These are phyloP conservation scores for Chalciporus piperatoides DNA, from an alignment of 1,284 basidiomycete species.

Conservation along the genomic window DNA sequence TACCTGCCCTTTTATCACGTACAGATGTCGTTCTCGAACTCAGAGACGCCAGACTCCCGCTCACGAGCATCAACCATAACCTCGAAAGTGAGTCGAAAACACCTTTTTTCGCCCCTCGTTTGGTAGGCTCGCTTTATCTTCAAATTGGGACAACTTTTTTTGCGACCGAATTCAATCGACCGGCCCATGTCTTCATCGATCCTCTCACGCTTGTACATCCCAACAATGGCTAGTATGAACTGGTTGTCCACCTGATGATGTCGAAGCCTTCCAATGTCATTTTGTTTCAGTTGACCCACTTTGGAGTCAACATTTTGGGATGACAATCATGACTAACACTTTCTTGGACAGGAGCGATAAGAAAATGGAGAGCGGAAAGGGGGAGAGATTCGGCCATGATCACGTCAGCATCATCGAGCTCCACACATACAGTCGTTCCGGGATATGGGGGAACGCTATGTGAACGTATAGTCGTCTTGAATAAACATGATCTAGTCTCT, in stretches of 20 bases:
- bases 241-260: conserved; percentile 13
- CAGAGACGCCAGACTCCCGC: conserved; percentile 86
- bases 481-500: conserved; percentile 90
- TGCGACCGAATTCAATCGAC: conserved; percentile 1
- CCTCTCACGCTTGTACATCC: conserved; percentile 23
- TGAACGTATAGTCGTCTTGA: conserved; percentile 88
- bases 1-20: conserved; percentile 73
- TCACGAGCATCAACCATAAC: conserved; percentile 90
- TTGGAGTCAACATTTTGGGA: conserved; percentile 17
- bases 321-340: conserved; percentile 19
- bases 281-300: conserved; percentile 5
- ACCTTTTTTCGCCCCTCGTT: background rate
- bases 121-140: background rate
- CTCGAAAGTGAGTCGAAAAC: conserved; percentile 63
- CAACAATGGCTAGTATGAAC: conserved; percentile 9
- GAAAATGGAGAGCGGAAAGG: conserved; percentile 62
- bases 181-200: conserved; percentile 2
- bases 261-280: conserved; percentile 11
- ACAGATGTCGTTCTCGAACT: conserved; percentile 94
- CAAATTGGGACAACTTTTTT: conserved; percentile 4
- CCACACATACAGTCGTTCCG: conserved; percentile 11
- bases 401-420: conserved; percentile 22
- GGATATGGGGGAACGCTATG: conserved; percentile 44
- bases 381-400: conserved; percentile 45
- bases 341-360: conserved; percentile 47